Conservation (phyloP, 106 monocot genomes). For the Posidonia australis region DNA sequence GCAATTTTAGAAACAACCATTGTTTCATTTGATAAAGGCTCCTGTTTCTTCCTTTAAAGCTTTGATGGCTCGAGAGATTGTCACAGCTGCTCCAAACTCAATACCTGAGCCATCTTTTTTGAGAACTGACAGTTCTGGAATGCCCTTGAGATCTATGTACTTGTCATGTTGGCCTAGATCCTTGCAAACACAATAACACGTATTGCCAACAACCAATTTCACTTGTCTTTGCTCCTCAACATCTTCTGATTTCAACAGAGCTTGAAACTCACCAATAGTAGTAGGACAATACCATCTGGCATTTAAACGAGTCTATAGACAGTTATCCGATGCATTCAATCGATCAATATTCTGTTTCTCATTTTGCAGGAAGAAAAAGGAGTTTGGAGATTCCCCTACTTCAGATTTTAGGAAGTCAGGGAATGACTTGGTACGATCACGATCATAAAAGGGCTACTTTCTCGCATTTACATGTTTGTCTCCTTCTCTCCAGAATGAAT, state of each 20-base stretch:
- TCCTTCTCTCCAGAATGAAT: constrained; percentile 55
- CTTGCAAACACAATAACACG: constrained; percentile 54
- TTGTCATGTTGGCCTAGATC: constrained; percentile 37
- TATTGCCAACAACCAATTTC: constrained; percentile 68
- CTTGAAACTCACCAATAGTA: constrained; percentile 31
- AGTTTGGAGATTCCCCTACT: constrained; percentile 11
- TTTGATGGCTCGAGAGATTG: constrained; percentile 57
- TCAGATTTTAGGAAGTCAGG: constrained; percentile 63
- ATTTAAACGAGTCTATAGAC: too few relatives aligned
- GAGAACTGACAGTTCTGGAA: constrained; percentile 48
- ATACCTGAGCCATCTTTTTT: constrained; percentile 27
- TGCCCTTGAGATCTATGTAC: constrained; percentile 52
- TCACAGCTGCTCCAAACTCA: constrained; percentile 54
- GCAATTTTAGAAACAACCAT: constrained; percentile 54
- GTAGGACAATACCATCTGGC: constrained; percentile 34
- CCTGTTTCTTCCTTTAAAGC: constrained; percentile 31
- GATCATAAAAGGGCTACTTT: constrained; percentile 34
- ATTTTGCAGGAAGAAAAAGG: constrained; percentile 27
- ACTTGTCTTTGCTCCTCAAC: background rate
- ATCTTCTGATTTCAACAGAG: constrained; percentile 15
- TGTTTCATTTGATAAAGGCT: constrained; percentile 2
- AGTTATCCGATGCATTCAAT: too few relatives aligned
- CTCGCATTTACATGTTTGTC: background rate
- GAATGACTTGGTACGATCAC: constrained; percentile 30
- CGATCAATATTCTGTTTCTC: constrained; percentile 6